Conservation (phyloP, 768 basidiomycete genomes). For the Rhizopogon sp. region DNA sequence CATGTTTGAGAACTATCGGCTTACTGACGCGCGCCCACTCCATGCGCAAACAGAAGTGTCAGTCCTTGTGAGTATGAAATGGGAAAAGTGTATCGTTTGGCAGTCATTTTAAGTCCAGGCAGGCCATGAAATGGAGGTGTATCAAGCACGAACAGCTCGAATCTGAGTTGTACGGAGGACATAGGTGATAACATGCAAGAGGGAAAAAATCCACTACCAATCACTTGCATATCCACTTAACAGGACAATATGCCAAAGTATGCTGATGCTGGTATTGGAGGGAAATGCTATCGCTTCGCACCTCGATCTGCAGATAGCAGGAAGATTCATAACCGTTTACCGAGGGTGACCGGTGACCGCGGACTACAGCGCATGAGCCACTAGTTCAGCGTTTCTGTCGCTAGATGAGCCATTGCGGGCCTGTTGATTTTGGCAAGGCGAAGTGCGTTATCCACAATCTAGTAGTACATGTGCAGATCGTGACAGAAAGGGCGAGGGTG, state of each 20-base stretch:
- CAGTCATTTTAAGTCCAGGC: slow-evolving; percentile 34
- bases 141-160: slow-evolving; percentile 2
- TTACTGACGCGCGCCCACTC: slow-evolving; percentile 41
- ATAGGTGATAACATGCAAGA: background rate
- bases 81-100: slow-evolving; percentile 36
- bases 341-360: background rate
- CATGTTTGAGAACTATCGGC: background rate
- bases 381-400: background rate
- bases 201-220: background rate
- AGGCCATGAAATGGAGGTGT: slow-evolving; percentile 2
- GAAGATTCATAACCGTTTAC: background rate
- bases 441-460: background rate
- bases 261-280: background rate
- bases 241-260: background rate
- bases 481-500: background rate
- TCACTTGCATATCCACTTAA: background rate
- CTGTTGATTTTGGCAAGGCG: background rate
- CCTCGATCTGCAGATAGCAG: background rate
- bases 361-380: background rate
- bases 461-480: background rate
- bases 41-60: slow-evolving; percentile 44
- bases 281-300: background rate
- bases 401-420: background rate
- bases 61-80: slow-evolving; percentile 29
- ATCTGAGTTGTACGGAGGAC: background rate